Base-by-base conservation (phyloP, 768 basidiomycete species). In the Boletus rex-veris region DNA sequence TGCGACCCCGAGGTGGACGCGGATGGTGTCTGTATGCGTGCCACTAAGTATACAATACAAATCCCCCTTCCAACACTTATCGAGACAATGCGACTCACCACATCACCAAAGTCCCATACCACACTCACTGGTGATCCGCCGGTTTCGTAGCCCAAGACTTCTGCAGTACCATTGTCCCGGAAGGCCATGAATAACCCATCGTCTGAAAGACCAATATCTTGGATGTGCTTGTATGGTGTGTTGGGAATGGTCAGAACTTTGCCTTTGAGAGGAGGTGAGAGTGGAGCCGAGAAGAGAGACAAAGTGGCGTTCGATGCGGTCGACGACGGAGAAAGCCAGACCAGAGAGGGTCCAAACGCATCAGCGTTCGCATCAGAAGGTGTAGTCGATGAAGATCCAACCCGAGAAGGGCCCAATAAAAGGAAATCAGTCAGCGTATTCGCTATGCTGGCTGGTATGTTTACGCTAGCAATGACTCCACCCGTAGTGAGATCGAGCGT, bases 121-220 rank as follows among this genome's bases (percentile, higher is more conserved):
- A 67, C 66, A 57, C 76, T 69, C 50, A 73, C 60, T 4, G 74
- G 77, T 3, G 78, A 78, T 15, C 73, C 71, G 7, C 74, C 38
- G 11, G 38, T 19, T 46, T 60, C 72, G 7, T 85, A 71, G 55
- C 74, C 73, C 40, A 92, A 60, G 0, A 92, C 75, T 36, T 78
- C 74, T 7, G 80, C 81, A 6, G 76, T 73, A 0, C 85, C 87
- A 57, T 84, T 80, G 2, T 73, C 65, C 45, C 75, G 73, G 44
- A 83, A 62, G 4, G 80, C 88, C 19, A 95, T 73, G 35, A 91
- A 76, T 19, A 81, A 70, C 0, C 89, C 91, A 28, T 75, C 64
- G 0, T 65, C 59, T n/a, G 71, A 65, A 35, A 90, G 71, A 11
- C 84, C 84, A 7, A 90, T 71, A 59, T 92, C 87, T 14, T 81